Evolutionary conservation across 2,329 filamentous ascomycete genomes (phyloP).

Genomic region (Clonostachys rhizophaga): DNA sequence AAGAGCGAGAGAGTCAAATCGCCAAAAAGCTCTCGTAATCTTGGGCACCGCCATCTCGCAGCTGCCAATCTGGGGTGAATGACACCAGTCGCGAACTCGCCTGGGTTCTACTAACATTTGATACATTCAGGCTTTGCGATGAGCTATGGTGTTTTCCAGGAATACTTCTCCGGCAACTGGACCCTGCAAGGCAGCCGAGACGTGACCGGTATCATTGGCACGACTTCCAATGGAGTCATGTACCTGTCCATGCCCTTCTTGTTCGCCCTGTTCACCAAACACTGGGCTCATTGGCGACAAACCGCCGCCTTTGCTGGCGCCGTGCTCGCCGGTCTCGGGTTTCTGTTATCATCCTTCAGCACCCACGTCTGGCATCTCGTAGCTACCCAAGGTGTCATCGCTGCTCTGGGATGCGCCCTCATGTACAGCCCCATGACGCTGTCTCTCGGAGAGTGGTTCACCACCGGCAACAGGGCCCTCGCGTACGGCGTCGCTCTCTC

Average conservation of each 20-base stretch:
- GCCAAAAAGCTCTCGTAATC: not conserved
- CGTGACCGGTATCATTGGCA: conserved; percentile 8
- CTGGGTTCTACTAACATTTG: not conserved
- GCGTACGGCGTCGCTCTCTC: conserved; percentile 9
- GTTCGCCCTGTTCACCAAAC: conserved; percentile 7
- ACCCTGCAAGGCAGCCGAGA: conserved; percentile 3
- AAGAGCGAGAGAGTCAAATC: no score
- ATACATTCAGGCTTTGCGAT: conserved; percentile 7
- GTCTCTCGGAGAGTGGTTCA: conserved; percentile 9
- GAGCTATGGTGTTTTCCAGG: conserved; percentile 10
- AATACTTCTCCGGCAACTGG: conserved; percentile 7
- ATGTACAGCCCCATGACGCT: conserved; percentile 8
- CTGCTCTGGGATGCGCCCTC: conserved; percentile 7
- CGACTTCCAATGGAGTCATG: conserved; percentile 9
- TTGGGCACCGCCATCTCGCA: not conserved
- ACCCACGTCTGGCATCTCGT: conserved; percentile 7
- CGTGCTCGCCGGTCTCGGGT: conserved; percentile 4
- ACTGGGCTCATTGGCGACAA: conserved; percentile 6
- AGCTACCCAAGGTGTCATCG: conserved; percentile 6
- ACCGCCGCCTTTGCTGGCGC: conserved; percentile 5
- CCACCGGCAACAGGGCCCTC: conserved; percentile 6
- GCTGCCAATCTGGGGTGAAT: conserved; percentile 5
- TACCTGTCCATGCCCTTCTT: conserved; percentile 10
- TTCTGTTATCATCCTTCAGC: conserved; percentile 7
- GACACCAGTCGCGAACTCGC: not conserved